Conservation (phyloP, 768 basidiomycete species). For the Stropharia rugosoannulata region DNA sequence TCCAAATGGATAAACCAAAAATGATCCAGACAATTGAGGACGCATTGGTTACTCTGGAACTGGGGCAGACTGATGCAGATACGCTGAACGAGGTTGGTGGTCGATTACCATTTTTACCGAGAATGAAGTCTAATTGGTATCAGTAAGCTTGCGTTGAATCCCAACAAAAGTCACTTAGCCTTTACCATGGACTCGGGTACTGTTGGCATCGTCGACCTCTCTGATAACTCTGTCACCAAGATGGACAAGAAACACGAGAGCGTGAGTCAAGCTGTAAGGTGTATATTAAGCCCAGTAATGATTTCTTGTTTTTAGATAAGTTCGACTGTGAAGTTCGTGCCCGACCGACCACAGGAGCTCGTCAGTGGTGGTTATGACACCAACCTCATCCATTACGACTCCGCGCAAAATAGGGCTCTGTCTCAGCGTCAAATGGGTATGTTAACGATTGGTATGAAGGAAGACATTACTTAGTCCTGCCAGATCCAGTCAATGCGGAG, state of each 20-base stretch:
- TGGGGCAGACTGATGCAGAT: conserved; percentile 55
- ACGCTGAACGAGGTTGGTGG: conserved; percentile 67
- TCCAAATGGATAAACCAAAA: conserved; percentile 44
- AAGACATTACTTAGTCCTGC: neutral
- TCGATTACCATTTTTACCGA: conserved; percentile 1
- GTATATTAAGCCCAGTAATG: neutral
- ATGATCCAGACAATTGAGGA: conserved; percentile 56
- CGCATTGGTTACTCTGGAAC: conserved; percentile 40
- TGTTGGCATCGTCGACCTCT: conserved; percentile 66
- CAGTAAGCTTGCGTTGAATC: conserved; percentile 64
- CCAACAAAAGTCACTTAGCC: conserved; percentile 54
- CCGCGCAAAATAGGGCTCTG: conserved; percentile 49
- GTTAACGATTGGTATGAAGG: conserved; percentile 10
- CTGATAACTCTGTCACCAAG: conserved; percentile 40
- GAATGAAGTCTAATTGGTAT: conserved; percentile 26
- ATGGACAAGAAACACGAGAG: conserved; percentile 67
- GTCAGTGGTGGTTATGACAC: conserved; percentile 81
- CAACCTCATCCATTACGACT: conserved; percentile 67
- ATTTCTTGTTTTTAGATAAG: conserved; percentile 52
- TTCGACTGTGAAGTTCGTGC: conserved; percentile 68
- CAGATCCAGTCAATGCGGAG: conserved; percentile 35
- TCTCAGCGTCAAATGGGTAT: conserved; percentile 62
- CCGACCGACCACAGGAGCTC: conserved; percentile 66
- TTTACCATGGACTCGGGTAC: conserved; percentile 70
- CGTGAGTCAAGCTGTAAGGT: conserved; percentile 38